These are phyloP conservation scores for Ophiocytium majus DNA, from an alignment of 352 stramenopile genomes.

Conservation along the genomic window DNA sequence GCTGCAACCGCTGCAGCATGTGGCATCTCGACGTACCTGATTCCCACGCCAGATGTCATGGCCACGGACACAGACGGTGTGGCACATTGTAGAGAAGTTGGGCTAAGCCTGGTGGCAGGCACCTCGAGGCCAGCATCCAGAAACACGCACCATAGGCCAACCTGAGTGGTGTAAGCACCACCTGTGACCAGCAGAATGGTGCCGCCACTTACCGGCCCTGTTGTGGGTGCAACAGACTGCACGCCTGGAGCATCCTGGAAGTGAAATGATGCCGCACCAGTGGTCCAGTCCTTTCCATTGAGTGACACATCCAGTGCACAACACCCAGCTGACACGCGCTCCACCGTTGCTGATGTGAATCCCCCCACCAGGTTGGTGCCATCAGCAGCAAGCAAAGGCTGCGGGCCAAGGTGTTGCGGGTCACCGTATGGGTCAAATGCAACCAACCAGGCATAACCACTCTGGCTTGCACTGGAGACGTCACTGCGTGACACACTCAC, in stretches of 20 bases:
- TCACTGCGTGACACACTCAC: not conserved
- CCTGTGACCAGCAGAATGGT: not conserved
- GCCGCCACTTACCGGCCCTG: not conserved
- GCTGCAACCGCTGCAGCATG: not conserved
- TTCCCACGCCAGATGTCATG: not conserved
- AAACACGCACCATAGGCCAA: not conserved
- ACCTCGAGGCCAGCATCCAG: not conserved
- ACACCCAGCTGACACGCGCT: slow-evolving; percentile 42
- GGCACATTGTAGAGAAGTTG: not conserved
- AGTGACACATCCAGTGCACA: slow-evolving; percentile 55
- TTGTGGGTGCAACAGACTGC: not conserved
- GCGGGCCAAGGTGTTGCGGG: slow-evolving; percentile 53
- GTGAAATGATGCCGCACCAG: not conserved
- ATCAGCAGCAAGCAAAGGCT: slow-evolving; percentile 50
- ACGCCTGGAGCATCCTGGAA: not conserved
- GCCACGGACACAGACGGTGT: not conserved
- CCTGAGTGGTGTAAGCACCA: not conserved
- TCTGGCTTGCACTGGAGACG: slow-evolving; percentile 25
- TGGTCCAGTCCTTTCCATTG: slow-evolving; percentile 30
- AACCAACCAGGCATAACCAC: slow-evolving; percentile 32
- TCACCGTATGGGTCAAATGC: slow-evolving; percentile 57
- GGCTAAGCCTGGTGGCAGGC: not conserved
- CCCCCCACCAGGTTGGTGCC: slow-evolving; percentile 40
- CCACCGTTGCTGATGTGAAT: slow-evolving; percentile 11
- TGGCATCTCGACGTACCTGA: not conserved